phyloP scores from a whole-genome alignment of 139 green algal genomes.

The Limnomonas spitsbergensis region DNA sequence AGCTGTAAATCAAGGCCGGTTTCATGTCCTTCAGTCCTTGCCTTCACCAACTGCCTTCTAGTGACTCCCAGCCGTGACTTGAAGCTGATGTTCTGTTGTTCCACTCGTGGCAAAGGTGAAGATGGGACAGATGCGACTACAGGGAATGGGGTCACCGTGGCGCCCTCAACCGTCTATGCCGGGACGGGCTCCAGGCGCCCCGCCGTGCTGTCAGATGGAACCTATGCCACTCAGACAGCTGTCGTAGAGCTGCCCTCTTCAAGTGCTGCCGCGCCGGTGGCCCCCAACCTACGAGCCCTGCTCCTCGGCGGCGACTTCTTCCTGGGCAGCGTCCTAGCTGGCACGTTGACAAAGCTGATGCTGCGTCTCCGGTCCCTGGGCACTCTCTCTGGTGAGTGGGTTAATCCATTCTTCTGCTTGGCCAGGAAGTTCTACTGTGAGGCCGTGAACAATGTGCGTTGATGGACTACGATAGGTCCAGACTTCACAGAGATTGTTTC shows the following conservation, averaged over 20 bases:
- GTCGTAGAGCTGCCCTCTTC: slow-evolving; percentile 31
- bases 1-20: too few species aligned
- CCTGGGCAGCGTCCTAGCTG: slow-evolving; percentile 78
- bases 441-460: too few species aligned
- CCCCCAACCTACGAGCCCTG: slow-evolving; percentile 60
- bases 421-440: too few species aligned
- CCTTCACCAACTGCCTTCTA: too few species aligned
- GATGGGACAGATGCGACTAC: neutral
- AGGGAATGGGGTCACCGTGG: neutral
- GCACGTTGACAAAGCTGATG: slow-evolving; percentile 87
- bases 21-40: too few species aligned
- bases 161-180: neutral
- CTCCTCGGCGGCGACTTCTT: slow-evolving; percentile 88
- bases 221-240: slow-evolving; percentile 83
- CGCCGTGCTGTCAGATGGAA: slow-evolving; percentile 92
- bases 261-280: neutral
- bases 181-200: slow-evolving; percentile 59
- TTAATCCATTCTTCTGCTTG: too few species aligned
- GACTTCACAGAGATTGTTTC: too few species aligned
- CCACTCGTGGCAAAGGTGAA: slow-evolving; percentile 15
- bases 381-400: slow-evolving; percentile 19
- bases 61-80: too few species aligned
- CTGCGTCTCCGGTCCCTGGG: slow-evolving; percentile 66
- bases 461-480: too few species aligned
- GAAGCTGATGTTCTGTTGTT: too few species aligned